Evolutionary conservation across 2,329 filamentous ascomycete genomes (phyloP).

Genomic region (Penicillium oxalicum): DNA sequence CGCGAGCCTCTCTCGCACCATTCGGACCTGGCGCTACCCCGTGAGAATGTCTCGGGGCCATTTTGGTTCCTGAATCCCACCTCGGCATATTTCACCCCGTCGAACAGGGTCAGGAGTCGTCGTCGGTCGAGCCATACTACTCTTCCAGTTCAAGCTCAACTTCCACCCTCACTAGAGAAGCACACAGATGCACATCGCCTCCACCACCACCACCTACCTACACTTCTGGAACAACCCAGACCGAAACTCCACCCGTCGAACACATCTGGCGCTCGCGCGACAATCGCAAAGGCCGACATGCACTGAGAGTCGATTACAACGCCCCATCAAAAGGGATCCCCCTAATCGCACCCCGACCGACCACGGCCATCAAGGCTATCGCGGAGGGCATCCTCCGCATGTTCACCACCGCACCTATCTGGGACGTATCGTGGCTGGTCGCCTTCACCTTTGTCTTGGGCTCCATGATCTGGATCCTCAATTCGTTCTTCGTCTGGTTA

Average conservation of each 20-base stretch:
- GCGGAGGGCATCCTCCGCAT: slow-evolving; percentile 42
- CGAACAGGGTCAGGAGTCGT: background rate
- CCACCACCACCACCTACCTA: slow-evolving; percentile 1
- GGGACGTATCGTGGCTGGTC: slow-evolving; percentile 54
- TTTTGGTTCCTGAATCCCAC: slow-evolving; percentile 49
- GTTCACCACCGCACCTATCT: slow-evolving; percentile 48
- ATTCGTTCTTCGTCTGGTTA: slow-evolving; percentile 60
- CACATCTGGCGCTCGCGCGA: slow-evolving; percentile 43
- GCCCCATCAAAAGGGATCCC: slow-evolving; percentile 14
- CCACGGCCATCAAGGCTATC: slow-evolving; percentile 27
- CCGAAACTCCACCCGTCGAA: slow-evolving; percentile 6
- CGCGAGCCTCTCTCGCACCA: slow-evolving; percentile 11
- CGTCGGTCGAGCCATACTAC: background rate
- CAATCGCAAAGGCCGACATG: slow-evolving; percentile 46
- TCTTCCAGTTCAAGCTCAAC: background rate
- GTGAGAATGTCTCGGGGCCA: slow-evolving; percentile 33
- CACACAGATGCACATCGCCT: background rate
- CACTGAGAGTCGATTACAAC: slow-evolving; percentile 29
- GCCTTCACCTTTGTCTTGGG: slow-evolving; percentile 51
- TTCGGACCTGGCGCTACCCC: slow-evolving; percentile 5
- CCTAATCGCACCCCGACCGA: slow-evolving; percentile 29
- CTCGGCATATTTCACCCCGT: slow-evolving; percentile 29
- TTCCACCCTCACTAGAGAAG: no score
- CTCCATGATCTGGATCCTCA: slow-evolving; percentile 52
- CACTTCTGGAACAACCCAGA: background rate